Base-by-base conservation (phyloP, 805 yeast genomes). In the Lipomyces yamanashiensis region DNA sequence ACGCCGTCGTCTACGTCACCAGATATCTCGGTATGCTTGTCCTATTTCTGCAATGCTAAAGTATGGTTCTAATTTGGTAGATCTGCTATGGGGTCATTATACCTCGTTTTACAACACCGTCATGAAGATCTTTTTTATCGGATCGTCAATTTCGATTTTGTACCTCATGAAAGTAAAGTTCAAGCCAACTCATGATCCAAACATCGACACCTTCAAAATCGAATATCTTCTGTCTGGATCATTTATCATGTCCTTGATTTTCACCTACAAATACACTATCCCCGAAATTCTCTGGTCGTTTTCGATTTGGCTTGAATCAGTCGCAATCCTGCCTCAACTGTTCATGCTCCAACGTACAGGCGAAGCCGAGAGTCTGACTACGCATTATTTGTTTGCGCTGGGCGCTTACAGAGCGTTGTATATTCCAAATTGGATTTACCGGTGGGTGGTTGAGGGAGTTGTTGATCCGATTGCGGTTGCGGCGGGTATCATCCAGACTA, bases 401-500 rank as follows among this genome's bases (percentile, higher is more conserved):
- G 99, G 99, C 15, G 70, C 88, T 1, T 95, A 95, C 80, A 82
- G 99, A 70, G 89, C 93, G 0, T 80, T 95, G 57, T 95, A 95
- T 75, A 85, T 95, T 70, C 96, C 96, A 68, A 95, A 93, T 77
- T 95, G 99, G 99, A 75, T 92, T 69, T 95, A 92, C 82, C 85
- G 98, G 75, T 90, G 87, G 78, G 78, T 78, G 65, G 62, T 64
- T 19, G 72, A 69, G 47, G 67, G 69, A 15, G 67, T 76, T 15
- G 76, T 82, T 12, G 97, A 92, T 72, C 82, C 82, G 67, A 80
- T 92, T 60, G 83, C 96, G 1, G 79, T 93, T 9, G 72, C 83
- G 21, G 88, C 98, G 0, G 98, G 98, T 28, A 66, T 95, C 40
- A 75, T 91, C 47, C 99, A 95, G 79, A 91, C 98, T 0, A 79